phyloP scores from a whole-genome alignment of 1,284 basidiomycete species.

The Mycena citricolor region DNA sequence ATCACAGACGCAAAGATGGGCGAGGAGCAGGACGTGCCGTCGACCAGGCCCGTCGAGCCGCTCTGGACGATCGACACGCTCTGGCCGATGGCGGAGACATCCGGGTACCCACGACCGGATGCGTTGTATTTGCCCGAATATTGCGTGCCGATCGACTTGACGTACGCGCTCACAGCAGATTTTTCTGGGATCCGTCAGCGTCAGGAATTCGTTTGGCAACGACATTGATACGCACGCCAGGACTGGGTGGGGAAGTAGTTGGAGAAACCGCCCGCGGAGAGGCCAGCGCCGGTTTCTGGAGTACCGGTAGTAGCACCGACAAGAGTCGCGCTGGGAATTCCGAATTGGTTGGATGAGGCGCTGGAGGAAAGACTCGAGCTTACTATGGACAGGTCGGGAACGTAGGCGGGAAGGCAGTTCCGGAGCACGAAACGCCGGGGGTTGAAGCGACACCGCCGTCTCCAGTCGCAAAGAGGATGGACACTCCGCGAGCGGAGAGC shows the following conservation, averaged over 20 bases:
- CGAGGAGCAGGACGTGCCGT: constrained; percentile 11
- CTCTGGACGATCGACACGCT: constrained; percentile 6
- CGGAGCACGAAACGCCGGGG: constrained; percentile 35
- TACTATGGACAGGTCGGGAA: constrained; percentile 3
- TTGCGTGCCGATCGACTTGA: constrained; percentile 36
- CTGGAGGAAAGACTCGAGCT: constrained; percentile 33
- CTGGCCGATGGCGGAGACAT: constrained; percentile 38
- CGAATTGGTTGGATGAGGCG: constrained; percentile 38
- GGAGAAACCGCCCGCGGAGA: constrained; percentile 43
- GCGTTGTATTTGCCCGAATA: constrained; percentile 42
- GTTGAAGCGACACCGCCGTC: constrained; percentile 64
- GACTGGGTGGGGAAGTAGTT: constrained; percentile 37
- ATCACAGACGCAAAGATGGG: constrained; percentile 17
- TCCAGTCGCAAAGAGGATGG: constrained; percentile 63
- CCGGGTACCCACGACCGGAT: constrained; percentile 15
- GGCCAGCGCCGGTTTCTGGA: constrained; percentile 19
- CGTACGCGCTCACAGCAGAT: constrained; percentile 39
- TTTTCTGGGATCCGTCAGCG: constrained; percentile 40
- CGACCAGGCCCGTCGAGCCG: background rate
- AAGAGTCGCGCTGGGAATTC: constrained; percentile 40
- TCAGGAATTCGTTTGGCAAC: background rate
- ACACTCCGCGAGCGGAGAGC: constrained; percentile 59
- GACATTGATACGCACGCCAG: constrained; percentile 11
- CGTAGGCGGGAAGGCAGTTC: no score
- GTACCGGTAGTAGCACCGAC: constrained; percentile 41